Percentiles rank a stretch among this genome's conserved stretches.
phyloP scores from a whole-genome alignment of 2,329 filamentous ascomycete species.

The Fusarium praegraminearum region DNA sequence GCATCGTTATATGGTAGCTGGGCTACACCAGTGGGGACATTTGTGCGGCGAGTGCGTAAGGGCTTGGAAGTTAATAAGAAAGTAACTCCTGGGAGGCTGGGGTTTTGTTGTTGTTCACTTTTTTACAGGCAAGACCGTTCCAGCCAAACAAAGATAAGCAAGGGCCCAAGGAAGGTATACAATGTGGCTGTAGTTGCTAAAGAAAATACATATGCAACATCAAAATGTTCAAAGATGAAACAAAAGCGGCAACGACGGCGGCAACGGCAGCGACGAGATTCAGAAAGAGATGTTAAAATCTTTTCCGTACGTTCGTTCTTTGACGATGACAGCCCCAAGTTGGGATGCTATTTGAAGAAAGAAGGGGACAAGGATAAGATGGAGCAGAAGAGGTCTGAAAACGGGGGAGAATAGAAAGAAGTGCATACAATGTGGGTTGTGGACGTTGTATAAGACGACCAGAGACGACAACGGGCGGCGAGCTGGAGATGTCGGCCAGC shows the following conservation, averaged over 20 bases:
- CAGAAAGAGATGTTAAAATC: slow-evolving; percentile 1
- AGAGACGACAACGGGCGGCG: slow-evolving; percentile 38
- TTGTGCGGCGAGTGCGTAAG: slow-evolving; percentile 33
- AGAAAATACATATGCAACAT: not conserved
- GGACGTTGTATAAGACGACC: slow-evolving; percentile 43
- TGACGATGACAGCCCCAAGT: not conserved
- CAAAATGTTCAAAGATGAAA: not conserved
- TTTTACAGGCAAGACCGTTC: slow-evolving; percentile 21
- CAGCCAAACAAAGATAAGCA: slow-evolving; percentile 8
- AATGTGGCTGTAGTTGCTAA: not conserved
- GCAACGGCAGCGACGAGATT: not conserved
- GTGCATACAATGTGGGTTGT: slow-evolving; percentile 42
- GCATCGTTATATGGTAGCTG: slow-evolving; percentile 62
- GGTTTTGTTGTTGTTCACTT: slow-evolving; percentile 36
- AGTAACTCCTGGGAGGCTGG: slow-evolving; percentile 27
- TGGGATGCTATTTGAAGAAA: not conserved
- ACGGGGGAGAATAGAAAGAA: slow-evolving; percentile 35
- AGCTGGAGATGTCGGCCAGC: slow-evolving; percentile 63
- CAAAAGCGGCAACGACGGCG: not conserved
- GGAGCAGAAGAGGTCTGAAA: slow-evolving; percentile 6
- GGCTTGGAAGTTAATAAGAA: slow-evolving; percentile 13
- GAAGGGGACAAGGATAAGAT: not conserved
- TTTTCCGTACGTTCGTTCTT: not conserved
- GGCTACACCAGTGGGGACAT: slow-evolving; percentile 48
- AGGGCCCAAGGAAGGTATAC: not conserved